phyloP scores from a whole-genome alignment of 768 basidiomycete species.

The Guyanaporus albipodus region DNA sequence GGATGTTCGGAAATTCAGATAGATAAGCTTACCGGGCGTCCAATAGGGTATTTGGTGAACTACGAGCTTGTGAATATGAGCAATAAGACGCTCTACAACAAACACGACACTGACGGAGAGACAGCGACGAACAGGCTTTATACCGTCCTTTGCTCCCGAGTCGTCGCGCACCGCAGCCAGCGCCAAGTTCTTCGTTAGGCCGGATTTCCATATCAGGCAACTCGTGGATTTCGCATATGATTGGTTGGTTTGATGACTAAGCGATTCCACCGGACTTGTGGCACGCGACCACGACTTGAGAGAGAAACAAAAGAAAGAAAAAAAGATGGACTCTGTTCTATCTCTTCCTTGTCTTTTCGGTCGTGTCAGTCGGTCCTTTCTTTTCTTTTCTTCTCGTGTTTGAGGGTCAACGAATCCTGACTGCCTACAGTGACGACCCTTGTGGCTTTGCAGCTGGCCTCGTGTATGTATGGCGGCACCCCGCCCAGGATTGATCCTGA shows the following conservation, averaged over 20 bases:
- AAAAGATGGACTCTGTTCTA: too few species aligned
- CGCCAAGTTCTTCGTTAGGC: neutral
- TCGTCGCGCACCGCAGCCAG: constrained; percentile 7
- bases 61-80: neutral
- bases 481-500: constrained; percentile 18
- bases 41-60: constrained; percentile 24
- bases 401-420: too few species aligned
- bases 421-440: neutral
- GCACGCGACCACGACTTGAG: constrained; percentile 25
- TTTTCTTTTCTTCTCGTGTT: too few species aligned
- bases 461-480: constrained; percentile 19
- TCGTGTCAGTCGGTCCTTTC: too few species aligned
- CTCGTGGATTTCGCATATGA: constrained; percentile 23
- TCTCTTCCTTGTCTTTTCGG: too few species aligned
- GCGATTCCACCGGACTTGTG: neutral
- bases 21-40: constrained; percentile 30
- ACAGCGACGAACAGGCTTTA: neutral
- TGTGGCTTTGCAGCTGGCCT: constrained; percentile 12
- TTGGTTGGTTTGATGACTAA: constrained; percentile 29
- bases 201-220: constrained; percentile 18
- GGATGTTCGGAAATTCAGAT: constrained; percentile 24
- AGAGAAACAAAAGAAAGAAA: too few species aligned
- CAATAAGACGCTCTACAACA: neutral
- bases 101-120: neutral
- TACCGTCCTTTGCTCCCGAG: neutral